A percentile compares a stretch with the other conserved stretches of the same genome.
phyloP scores from a whole-genome alignment of 208 protist species.

The Crithidia bombi region DNA sequence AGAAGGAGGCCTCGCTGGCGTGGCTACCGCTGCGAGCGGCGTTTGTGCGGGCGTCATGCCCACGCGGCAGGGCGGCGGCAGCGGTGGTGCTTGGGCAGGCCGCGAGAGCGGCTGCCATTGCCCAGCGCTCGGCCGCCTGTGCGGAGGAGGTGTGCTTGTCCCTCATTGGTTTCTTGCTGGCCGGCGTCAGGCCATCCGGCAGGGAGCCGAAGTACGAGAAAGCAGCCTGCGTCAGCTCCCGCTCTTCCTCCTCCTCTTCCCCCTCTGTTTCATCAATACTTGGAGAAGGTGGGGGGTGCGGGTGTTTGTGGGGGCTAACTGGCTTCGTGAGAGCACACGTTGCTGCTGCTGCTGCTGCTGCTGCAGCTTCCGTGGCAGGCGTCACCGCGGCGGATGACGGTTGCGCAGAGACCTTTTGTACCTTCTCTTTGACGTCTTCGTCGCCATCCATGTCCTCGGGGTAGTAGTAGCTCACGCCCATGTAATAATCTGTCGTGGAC shows the following conservation, averaged over 20 bases:
- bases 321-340: too few species aligned
- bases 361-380: too few species aligned
- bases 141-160: background rate
- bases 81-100: background rate
- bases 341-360: too few species aligned
- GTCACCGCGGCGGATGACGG: too few species aligned
- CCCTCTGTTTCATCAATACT: background rate
- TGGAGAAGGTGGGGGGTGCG: too few species aligned
- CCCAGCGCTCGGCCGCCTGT: background rate
- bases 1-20: background rate
- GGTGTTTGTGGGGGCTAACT: too few species aligned
- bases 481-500: constrained; percentile 2
- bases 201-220: background rate
- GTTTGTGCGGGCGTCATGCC: background rate
- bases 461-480: background rate
- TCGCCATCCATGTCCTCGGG: background rate
- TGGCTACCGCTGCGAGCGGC: background rate
- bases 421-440: too few species aligned
- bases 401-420: too few species aligned
- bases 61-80: background rate
- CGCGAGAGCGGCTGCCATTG: background rate
- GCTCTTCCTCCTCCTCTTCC: background rate
- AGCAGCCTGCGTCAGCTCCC: background rate
- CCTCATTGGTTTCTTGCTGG: background rate
- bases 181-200: background rate